A percentile compares a stretch with the other conserved stretches of the same genome.
These are phyloP conservation scores for Phlyctochytrium arcticum DNA, from an alignment of 192 early-diverging fungal species.

Conservation along the genomic window DNA sequence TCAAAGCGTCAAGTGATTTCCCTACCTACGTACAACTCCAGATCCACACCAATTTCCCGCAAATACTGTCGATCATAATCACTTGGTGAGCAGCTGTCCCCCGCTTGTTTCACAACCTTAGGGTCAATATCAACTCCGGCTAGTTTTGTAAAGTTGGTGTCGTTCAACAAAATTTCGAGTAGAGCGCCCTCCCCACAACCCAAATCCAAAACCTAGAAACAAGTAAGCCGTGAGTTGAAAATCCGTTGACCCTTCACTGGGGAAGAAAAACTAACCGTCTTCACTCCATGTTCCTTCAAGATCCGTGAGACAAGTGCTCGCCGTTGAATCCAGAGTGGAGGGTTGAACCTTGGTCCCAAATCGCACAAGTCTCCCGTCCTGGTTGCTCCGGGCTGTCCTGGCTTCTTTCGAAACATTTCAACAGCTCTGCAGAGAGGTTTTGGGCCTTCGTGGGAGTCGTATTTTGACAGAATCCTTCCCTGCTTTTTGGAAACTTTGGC, in stretches of 20 bases:
- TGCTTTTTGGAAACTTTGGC: no score
- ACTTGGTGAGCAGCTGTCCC: conserved; percentile 53
- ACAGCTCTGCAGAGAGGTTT: no score
- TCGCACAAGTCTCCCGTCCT: conserved; percentile 2
- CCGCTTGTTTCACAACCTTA: conserved; percentile 39
- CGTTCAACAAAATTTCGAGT: conserved; percentile 60
- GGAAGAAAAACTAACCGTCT: conserved; percentile 38
- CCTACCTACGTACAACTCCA: conserved; percentile 66
- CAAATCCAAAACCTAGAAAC: conserved; percentile 67
- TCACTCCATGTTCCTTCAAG: conserved; percentile 45
- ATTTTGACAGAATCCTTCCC: no score
- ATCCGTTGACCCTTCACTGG: neutral
- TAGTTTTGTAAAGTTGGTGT: conserved; percentile 54
- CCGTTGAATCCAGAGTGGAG: conserved; percentile 84
- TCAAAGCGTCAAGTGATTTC: no score
- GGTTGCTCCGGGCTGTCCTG: no score
- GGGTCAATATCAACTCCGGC: conserved; percentile 69
- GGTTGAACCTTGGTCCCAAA: conserved; percentile 23
- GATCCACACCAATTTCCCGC: conserved; percentile 53
- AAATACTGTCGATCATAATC: conserved; percentile 52
- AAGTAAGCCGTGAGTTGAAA: neutral
- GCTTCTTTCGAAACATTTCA: no score
- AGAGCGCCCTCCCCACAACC: conserved; percentile 85
- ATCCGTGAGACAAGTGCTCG: conserved; percentile 54
- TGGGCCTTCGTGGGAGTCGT: no score